Evolutionary conservation across 331 rosid species (phyloP).

Genomic region (Quercus tomentella): DNA sequence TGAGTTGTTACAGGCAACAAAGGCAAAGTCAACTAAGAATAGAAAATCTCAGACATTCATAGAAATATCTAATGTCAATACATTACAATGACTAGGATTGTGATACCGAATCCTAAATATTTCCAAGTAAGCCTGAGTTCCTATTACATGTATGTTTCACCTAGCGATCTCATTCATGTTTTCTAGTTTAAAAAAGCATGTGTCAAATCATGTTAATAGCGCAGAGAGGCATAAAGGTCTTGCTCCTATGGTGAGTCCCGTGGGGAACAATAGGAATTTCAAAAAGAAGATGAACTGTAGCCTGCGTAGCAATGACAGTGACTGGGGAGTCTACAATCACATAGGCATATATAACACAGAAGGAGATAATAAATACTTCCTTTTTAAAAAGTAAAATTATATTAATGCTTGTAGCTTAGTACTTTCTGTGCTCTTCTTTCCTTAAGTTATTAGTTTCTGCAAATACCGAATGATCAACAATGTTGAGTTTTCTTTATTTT

Average conservation of each 20-base stretch:
- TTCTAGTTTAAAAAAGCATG: neutral
- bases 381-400: too few species aligned
- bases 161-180: neutral
- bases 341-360: neutral
- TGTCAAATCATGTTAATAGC: neutral
- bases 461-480: neutral
- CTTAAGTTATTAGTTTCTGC: neutral
- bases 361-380: neutral
- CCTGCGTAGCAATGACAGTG: neutral
- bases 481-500: neutral
- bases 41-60: neutral
- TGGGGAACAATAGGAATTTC: neutral
- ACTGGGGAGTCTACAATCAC: neutral
- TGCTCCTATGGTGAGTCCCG: too few species aligned
- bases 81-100: neutral
- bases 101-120: neutral
- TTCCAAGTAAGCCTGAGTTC: neutral
- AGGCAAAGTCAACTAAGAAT: neutral
- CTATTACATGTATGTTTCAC: neutral
- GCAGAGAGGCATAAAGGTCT: neutral
- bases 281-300: neutral
- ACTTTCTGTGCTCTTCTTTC: neutral
- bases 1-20: neutral
- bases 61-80: neutral
- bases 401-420: neutral